These are phyloP conservation scores for Dendrobium chrysotoxum DNA, from an alignment of 106 monocot genomes.

Conservation along the genomic window DNA sequence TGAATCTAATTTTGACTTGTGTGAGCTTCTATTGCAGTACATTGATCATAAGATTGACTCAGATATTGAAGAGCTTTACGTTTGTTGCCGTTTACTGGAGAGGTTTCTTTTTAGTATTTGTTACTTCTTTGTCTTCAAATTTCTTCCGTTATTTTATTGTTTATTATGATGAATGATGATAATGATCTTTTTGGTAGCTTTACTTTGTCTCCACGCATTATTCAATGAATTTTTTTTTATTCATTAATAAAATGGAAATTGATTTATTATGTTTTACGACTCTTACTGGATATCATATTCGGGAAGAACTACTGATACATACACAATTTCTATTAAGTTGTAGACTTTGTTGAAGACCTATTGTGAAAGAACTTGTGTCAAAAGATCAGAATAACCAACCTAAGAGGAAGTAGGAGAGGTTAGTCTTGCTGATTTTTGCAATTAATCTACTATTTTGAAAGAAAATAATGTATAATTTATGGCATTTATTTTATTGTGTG, in stretches of 20 bases:
- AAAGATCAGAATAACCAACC: background rate
- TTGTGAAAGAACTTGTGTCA: background rate
- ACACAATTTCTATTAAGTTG: background rate
- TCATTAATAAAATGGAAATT: background rate
- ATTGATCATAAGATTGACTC: conserved; percentile 56
- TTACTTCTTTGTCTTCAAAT: background rate
- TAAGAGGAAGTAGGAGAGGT: background rate
- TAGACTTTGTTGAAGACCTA: background rate
- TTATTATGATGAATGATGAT: too few relatives aligned
- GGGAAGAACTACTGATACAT: background rate
- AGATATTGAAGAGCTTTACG: conserved; percentile 86
- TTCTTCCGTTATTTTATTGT: background rate
- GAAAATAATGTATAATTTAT: background rate
- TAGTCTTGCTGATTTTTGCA: background rate
- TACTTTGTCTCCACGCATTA: background rate
- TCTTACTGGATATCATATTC: too few relatives aligned
- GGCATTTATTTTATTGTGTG: background rate
- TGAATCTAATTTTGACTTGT: conserved; percentile 32
- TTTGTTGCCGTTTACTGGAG: conserved; percentile 70
- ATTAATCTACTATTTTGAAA: background rate
- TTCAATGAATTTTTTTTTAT: background rate
- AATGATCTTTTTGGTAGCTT: too few relatives aligned
- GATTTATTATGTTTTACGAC: background rate
- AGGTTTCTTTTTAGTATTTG: conserved; percentile 30
- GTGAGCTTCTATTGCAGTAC: conserved; percentile 66